Percentiles rank a stretch among this genome's conserved stretches.
Evolutionary conservation across 2,329 filamentous ascomycete genomes (phyloP).

Genomic region (Fusarium sp.): DNA sequence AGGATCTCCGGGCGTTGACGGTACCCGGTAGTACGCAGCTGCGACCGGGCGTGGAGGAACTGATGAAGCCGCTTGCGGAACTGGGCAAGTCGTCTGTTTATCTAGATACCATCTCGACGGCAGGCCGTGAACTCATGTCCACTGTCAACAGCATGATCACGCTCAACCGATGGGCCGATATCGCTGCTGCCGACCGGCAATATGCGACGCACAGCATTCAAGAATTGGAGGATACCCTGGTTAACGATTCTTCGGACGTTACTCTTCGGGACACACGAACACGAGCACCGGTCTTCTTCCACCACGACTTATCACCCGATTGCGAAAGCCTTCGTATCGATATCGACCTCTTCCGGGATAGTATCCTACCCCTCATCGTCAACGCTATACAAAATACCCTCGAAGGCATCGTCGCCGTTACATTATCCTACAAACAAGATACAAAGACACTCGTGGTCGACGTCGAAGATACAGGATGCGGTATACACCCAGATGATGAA

Average conservation of each 20-base stretch:
- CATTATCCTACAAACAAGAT: slow-evolving; percentile 46
- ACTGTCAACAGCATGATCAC: slow-evolving; percentile 59
- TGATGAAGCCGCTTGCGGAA: slow-evolving; percentile 8
- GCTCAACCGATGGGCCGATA: slow-evolving; percentile 53
- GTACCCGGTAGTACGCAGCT: background rate
- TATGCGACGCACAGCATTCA: slow-evolving; percentile 39
- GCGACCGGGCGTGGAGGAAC: background rate
- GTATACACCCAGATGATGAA: slow-evolving; percentile 51
- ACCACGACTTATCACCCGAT: slow-evolving; percentile 18
- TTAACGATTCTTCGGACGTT: slow-evolving; percentile 9
- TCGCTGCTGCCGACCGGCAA: slow-evolving; percentile 46
- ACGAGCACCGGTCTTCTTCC: slow-evolving; percentile 33
- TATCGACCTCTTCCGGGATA: slow-evolving; percentile 54
- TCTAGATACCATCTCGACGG: slow-evolving; percentile 52
- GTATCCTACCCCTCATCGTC: slow-evolving; percentile 53
- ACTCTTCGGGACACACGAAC: slow-evolving; percentile 17
- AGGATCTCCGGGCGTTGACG: slow-evolving; percentile 51
- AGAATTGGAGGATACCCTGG: slow-evolving; percentile 25
- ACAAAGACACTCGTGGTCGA: slow-evolving; percentile 51
- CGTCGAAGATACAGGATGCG: slow-evolving; percentile 55
- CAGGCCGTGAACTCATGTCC: slow-evolving; percentile 56
- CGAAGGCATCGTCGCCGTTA: slow-evolving; percentile 52
- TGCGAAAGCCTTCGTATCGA: slow-evolving; percentile 51
- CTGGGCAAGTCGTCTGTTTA: slow-evolving; percentile 26
- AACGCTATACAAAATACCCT: slow-evolving; percentile 57